Evolutionary conservation across 1,284 basidiomycete genomes (phyloP).

Genomic region (Inonotus hispidus): DNA sequence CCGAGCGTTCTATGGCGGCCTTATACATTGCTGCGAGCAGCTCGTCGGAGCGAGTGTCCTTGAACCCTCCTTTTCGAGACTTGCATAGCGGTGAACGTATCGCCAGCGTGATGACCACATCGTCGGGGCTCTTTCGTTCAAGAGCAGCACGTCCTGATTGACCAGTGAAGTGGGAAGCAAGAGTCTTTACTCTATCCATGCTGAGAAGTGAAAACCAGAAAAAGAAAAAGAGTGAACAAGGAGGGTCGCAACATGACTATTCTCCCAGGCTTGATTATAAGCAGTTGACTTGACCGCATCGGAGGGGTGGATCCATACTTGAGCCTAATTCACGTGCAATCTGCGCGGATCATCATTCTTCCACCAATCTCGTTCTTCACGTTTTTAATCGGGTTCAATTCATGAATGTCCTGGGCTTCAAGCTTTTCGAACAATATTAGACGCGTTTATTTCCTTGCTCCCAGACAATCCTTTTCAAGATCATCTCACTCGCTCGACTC

Average conservation of each 20-base stretch:
- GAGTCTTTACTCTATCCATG: slow-evolving; percentile 56
- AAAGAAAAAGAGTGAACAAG: neutral
- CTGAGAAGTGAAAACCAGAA: slow-evolving; percentile 20
- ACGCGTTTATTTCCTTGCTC: neutral
- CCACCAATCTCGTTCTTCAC: neutral
- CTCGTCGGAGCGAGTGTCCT: slow-evolving; percentile 76
- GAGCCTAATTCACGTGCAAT: neutral
- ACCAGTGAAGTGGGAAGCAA: slow-evolving; percentile 53
- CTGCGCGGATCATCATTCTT: neutral
- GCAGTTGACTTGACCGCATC: neutral
- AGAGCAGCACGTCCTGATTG: slow-evolving; percentile 42
- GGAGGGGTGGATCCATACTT: too few species aligned
- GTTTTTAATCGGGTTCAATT: neutral
- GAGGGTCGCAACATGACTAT: neutral
- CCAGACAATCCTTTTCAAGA: neutral
- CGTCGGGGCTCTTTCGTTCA: slow-evolving; percentile 54
- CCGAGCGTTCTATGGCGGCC: slow-evolving; percentile 55
- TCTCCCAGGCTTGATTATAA: neutral
- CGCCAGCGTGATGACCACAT: slow-evolving; percentile 78
- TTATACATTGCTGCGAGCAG: slow-evolving; percentile 75
- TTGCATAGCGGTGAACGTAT: slow-evolving; percentile 72
- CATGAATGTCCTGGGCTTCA: too few species aligned
- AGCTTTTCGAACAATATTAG: neutral
- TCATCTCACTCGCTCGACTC: neutral
- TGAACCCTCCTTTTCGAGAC: slow-evolving; percentile 76